Conservation (phyloP, 2,329 filamentous ascomycete species). For the Neopestalotiopsis clavispora region DNA sequence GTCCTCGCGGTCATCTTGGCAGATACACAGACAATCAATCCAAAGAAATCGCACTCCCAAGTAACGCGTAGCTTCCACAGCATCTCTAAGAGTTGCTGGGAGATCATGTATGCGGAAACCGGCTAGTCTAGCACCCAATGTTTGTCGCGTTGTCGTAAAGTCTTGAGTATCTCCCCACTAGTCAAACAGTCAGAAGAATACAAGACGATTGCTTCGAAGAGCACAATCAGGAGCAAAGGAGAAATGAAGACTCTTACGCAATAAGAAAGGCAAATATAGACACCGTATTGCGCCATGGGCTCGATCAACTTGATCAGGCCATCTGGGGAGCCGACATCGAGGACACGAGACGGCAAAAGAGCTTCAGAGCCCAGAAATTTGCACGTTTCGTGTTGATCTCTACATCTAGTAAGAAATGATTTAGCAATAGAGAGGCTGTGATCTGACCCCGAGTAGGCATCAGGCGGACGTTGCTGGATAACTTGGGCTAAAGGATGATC, state of each 20-base stretch:
- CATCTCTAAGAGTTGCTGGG: constrained; percentile 11
- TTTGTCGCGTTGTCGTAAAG: background rate
- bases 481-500: background rate
- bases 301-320: constrained; percentile 21
- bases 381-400: constrained; percentile 9
- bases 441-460: constrained; percentile 2
- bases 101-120: constrained; percentile 11
- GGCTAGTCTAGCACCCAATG: background rate
- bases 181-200: background rate
- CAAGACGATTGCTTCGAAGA: background rate
- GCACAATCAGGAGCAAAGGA: too few species aligned
- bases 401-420: background rate
- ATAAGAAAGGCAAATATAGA: constrained; percentile 23
- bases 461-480: constrained; percentile 1
- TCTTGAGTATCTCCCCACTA: background rate
- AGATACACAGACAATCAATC: constrained; percentile 26
- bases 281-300: constrained; percentile 12
- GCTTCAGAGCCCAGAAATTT: background rate
- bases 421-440: background rate
- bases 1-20: constrained; percentile 22
- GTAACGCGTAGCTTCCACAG: background rate
- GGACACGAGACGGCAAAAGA: constrained; percentile 16
- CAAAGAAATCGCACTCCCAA: constrained; percentile 18
- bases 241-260: constrained; percentile 17
- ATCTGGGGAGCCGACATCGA: constrained; percentile 18